Base-by-base conservation (phyloP, 495 filamentous ascomycete species). In the Penicillium parvum region DNA sequence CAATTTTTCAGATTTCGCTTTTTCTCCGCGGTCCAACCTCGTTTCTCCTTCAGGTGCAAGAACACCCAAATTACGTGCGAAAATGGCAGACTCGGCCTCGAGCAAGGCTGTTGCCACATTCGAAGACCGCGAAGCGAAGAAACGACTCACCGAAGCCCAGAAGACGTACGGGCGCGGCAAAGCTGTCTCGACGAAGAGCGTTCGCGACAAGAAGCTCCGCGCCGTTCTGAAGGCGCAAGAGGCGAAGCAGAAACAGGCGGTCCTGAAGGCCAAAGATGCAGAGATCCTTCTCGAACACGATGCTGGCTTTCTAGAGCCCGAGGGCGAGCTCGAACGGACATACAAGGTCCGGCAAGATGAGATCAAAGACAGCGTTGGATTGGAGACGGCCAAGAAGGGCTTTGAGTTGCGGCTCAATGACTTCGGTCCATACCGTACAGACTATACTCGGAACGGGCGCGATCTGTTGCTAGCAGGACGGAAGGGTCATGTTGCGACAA, bases 401-500 rank as follows among this genome's bases (percentile, higher is more conserved):
- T 95, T 97, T 57, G 91, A 96, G 53, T 62, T 98, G 57, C 90
- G 85, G 63, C 69, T 98, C 26, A 78, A 86, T 19, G 74, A 78
- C 5, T 68, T 96, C 34, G 92, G 92, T 2, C 92, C 91, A 19
- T 98, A 98, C 50, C 69, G 79, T 5, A 79, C 75, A 47, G 90
- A 96, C 36, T 98, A 95, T 62, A 88, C 87, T 7, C 74, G 88
- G 22, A 96, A 95, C 57, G 92, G 92, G 12, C 77, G 86, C 43
- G 79, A 90, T 49, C 65, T 98, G 19, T 67, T 98, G 26, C 65
- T 98, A 34, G 90, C 85, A 39, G 91, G 92, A 19, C 71, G 88
- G 37, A 96, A 95, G 66, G 92, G 92, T 11, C 92, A 98, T 83
- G 72, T 98, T 53, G 90, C 92, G 44, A 90, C 86, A 2, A 92